Conservation (phyloP, 345 rosid species). For the Angophora floribunda region DNA sequence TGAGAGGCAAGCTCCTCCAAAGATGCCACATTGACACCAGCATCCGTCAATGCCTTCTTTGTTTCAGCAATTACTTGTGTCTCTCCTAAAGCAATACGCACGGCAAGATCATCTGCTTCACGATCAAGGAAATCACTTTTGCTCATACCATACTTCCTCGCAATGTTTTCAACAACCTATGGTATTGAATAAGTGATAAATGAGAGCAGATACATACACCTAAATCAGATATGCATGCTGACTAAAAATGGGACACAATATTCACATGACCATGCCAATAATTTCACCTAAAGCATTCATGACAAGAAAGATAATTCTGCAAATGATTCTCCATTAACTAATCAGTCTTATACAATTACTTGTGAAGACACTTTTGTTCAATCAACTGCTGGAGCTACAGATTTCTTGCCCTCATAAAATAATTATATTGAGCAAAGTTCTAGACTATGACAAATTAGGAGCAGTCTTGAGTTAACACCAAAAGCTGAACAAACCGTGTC, state of each 20-base stretch:
- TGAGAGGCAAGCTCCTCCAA: slow-evolving; percentile 67
- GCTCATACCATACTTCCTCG: slow-evolving; percentile 74
- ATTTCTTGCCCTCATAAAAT: not conserved
- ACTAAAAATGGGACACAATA: not conserved
- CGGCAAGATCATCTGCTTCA: slow-evolving; percentile 89
- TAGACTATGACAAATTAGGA: not conserved
- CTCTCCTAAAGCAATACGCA: slow-evolving; percentile 93
- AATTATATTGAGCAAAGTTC: not conserved
- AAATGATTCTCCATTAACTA: not conserved
- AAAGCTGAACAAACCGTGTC: slow-evolving; percentile 54
- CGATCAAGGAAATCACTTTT: slow-evolving; percentile 90
- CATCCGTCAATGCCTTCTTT: slow-evolving; percentile 64
- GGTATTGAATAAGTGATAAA: not conserved
- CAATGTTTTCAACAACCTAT: slow-evolving; percentile 81
- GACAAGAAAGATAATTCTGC: not conserved
- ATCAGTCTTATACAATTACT: not conserved
- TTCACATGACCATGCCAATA: not conserved
- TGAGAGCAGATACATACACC: not conserved
- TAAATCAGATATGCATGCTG: not conserved
- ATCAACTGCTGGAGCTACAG: not conserved
- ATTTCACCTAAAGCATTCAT: not conserved
- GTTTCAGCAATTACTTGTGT: slow-evolving; percentile 94
- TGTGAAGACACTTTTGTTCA: not conserved
- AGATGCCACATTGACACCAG: slow-evolving; percentile 67
- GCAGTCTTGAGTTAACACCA: not conserved